Base-by-base conservation (phyloP, 495 filamentous ascomycete species). In the Podospora comata region DNA sequence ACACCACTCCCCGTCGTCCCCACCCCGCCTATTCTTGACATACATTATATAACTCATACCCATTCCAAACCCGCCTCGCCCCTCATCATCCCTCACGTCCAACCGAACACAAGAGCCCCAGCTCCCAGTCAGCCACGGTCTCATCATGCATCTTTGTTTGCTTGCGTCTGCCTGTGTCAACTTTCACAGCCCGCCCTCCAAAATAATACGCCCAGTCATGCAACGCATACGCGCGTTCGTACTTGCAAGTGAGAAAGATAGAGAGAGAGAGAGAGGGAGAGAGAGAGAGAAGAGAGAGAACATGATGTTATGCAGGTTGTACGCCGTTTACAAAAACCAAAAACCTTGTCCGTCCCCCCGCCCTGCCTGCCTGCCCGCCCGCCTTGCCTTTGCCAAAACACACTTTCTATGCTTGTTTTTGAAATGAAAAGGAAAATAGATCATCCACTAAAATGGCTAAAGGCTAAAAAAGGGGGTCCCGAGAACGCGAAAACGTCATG, bases 131-230 rank as follows among this genome's bases (percentile, higher is more conserved):
- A 16, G 39, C 11, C 39, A 48, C 15, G 39, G 1, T 11, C 7
- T 48, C 39, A 48, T 48, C 39, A 48, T 48, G 34, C 55, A 15
- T 58, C 55, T 58, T 20, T 23, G 55, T 58, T 58, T 58, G n/a
- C 23, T 19, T 58, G n/a, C 11, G n/a, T 26, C 9, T 56, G n/a
- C 13, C 9, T 56, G 3, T 58, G 55, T 58, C 1, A 18, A 32
- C 26, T 62, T 62, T 62, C 66, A 28, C 60, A 58, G 19, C 57
- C 23, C 23, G 1, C 23, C 23, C 60, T 48, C 67, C 27, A 55
- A 58, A 58, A 58, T 58, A 66, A 68, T 32, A 70, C 71, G 65
- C 71, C 39, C 71, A 68, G 58, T 69, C 70, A 72, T 72, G 65
- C 65, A 58, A 23, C 23, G 23, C 23, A 23, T 23, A 23, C 48